phyloP scores from a whole-genome alignment of 495 filamentous ascomycete species.

The Tuber calosporum region DNA sequence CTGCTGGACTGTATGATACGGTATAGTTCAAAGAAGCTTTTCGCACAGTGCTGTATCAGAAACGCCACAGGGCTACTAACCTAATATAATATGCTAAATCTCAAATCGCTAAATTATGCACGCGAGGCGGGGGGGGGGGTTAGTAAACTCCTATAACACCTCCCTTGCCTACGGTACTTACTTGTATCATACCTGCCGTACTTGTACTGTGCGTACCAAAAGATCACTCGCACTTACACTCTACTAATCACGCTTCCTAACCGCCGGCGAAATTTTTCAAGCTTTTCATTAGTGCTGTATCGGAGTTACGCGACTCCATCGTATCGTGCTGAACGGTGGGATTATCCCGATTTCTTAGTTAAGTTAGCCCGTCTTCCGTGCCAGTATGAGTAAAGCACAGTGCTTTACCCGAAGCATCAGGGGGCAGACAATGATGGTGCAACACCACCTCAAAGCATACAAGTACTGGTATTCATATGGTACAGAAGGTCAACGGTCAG shows the following conservation, averaged over 20 bases:
- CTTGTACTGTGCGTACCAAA: too few species aligned
- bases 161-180: background rate
- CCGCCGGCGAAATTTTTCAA: background rate
- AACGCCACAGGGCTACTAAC: background rate
- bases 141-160: background rate
- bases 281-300: background rate
- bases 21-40: background rate
- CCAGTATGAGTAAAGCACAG: too few species aligned
- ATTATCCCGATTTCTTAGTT: background rate
- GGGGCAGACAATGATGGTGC: too few species aligned
- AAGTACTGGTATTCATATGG: too few species aligned
- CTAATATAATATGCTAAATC: too few species aligned
- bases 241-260: background rate
- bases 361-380: background rate
- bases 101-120: background rate
- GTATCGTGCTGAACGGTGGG: background rate
- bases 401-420: background rate
- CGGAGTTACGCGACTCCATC: background rate
- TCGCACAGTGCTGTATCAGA: background rate
- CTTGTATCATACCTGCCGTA: background rate
- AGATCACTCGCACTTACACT: background rate
- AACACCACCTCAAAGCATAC: too few species aligned
- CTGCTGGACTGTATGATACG: too few species aligned
- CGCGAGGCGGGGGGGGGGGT: background rate
- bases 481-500: too few species aligned